Conservation (phyloP, 495 filamentous ascomycete species). For the Podospora fimiseda region DNA sequence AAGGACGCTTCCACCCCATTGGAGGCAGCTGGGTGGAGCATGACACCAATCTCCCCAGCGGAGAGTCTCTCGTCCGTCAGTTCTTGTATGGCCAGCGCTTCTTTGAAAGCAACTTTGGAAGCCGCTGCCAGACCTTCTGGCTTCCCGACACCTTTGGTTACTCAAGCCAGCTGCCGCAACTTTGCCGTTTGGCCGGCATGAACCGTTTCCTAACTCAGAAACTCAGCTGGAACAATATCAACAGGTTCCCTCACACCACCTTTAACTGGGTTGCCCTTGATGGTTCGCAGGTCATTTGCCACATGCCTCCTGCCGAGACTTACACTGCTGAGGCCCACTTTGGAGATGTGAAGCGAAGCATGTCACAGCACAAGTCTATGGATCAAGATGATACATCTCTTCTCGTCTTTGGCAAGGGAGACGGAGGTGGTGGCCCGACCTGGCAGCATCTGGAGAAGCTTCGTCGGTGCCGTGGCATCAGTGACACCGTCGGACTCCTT, state of each 20-base stretch:
- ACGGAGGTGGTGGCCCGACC: conserved; percentile 94
- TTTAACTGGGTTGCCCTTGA: conserved; percentile 97
- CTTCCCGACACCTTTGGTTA: conserved; percentile 97
- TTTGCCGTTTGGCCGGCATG: conserved; percentile 91
- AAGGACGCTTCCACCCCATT: conserved; percentile 87
- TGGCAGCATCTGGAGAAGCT: conserved; percentile 91
- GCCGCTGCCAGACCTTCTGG: conserved; percentile 89
- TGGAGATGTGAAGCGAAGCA: conserved; percentile 85
- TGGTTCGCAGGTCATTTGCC: conserved; percentile 91
- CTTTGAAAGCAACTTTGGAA: conserved; percentile 89
- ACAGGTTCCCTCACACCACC: conserved; percentile 96
- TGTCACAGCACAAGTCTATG: conserved; percentile 91
- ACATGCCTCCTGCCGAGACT: conserved; percentile 92
- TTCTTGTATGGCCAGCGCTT: conserved; percentile 92
- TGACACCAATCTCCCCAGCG: conserved; percentile 93
- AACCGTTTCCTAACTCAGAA: conserved; percentile 95
- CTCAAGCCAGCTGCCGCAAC: conserved; percentile 85
- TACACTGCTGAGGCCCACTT: conserved; percentile 94
- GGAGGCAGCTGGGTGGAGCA: conserved; percentile 99
- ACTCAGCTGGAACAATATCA: conserved; percentile 91
- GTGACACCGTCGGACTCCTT: conserved; percentile 74
- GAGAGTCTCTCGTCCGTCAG: conserved; percentile 90
- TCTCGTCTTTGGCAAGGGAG: conserved; percentile 91
- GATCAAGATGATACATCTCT: conserved; percentile 83
- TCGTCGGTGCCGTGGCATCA: conserved; percentile 86